Percentiles rank a stretch among this genome's conserved stretches.
phyloP scores from a whole-genome alignment of 352 stramenopile genomes.

The Halophytophthora polymorphica region DNA sequence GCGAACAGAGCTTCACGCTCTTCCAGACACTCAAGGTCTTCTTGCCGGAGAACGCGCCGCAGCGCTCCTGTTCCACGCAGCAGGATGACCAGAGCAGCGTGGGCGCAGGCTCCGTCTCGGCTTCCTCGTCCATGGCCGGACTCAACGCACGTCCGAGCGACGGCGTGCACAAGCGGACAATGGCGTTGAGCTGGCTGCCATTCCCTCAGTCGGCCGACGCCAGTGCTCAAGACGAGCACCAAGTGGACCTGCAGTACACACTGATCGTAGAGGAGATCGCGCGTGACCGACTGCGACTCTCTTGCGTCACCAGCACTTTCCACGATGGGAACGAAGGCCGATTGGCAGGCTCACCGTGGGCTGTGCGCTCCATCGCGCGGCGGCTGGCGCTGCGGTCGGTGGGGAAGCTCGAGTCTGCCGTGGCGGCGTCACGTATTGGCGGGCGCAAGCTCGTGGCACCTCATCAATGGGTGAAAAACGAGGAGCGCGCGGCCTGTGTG shows the following conservation, averaged over 20 bases:
- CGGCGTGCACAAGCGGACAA: slow-evolving; percentile 50
- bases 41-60: slow-evolving; percentile 28
- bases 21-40: slow-evolving; percentile 68
- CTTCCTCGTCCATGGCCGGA: slow-evolving; percentile 20
- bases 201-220: slow-evolving; percentile 36
- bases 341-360: slow-evolving; percentile 23
- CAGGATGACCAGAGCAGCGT: slow-evolving; percentile 11
- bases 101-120: slow-evolving; percentile 11
- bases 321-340: slow-evolving; percentile 36
- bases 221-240: slow-evolving; percentile 15
- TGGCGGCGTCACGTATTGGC: slow-evolving; percentile 45
- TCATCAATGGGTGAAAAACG: slow-evolving; percentile 64
- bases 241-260: slow-evolving; percentile 60
- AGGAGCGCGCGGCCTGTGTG: slow-evolving; percentile 49
- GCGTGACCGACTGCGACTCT: slow-evolving; percentile 41
- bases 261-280: slow-evolving; percentile 63
- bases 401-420: slow-evolving; percentile 40
- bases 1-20: slow-evolving; percentile 55
- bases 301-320: slow-evolving; percentile 56
- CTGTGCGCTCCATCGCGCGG: slow-evolving; percentile 36
- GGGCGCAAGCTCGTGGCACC: slow-evolving; percentile 36
- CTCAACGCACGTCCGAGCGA: slow-evolving; percentile 33
- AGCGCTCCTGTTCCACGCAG: slow-evolving; percentile 8
- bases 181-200: slow-evolving; percentile 58
- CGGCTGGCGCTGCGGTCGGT: slow-evolving; percentile 48